Evolutionary conservation across 805 yeast species (phyloP).

Genomic region (Myxozyma vanderwaltii): DNA sequence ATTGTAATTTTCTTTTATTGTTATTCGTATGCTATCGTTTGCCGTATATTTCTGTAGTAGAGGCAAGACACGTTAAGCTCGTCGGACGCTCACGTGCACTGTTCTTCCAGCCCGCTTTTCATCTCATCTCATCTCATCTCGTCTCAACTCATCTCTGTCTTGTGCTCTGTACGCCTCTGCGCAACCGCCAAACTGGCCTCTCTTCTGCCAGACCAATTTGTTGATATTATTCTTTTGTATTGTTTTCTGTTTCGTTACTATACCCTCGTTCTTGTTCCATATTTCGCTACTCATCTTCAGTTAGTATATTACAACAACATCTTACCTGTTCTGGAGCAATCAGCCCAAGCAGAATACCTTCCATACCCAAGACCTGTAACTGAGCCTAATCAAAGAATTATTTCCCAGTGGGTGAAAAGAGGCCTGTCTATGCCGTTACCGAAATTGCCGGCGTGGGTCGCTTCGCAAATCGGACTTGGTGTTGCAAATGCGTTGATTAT

Average conservation of each 20-base stretch:
- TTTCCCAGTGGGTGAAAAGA: constrained; percentile 6
- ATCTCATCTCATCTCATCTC: too few relatives aligned
- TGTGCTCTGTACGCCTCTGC: too few relatives aligned
- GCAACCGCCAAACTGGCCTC: not conserved
- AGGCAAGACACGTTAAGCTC: too few relatives aligned
- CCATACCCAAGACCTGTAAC: not conserved
- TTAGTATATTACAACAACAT: not conserved
- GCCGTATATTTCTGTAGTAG: too few relatives aligned
- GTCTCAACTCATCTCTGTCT: too few relatives aligned
- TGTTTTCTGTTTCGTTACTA: not conserved
- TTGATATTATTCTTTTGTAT: not conserved
- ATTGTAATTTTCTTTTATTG: too few relatives aligned
- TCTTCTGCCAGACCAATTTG: not conserved
- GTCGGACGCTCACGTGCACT: too few relatives aligned
- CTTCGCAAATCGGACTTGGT: constrained; percentile 31
- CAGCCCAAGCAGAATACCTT: not conserved
- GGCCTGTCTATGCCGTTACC: constrained; percentile 26
- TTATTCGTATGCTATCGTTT: too few relatives aligned
- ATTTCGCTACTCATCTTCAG: not conserved
- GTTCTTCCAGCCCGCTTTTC: too few relatives aligned
- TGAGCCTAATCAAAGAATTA: not conserved
- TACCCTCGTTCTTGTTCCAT: not conserved
- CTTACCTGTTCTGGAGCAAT: not conserved
- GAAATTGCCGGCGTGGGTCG: constrained; percentile 25
- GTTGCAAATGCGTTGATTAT: constrained; percentile 27